These are phyloP conservation scores for Trametes pubescens DNA, from an alignment of 1,284 basidiomycete species.

Conservation along the genomic window DNA sequence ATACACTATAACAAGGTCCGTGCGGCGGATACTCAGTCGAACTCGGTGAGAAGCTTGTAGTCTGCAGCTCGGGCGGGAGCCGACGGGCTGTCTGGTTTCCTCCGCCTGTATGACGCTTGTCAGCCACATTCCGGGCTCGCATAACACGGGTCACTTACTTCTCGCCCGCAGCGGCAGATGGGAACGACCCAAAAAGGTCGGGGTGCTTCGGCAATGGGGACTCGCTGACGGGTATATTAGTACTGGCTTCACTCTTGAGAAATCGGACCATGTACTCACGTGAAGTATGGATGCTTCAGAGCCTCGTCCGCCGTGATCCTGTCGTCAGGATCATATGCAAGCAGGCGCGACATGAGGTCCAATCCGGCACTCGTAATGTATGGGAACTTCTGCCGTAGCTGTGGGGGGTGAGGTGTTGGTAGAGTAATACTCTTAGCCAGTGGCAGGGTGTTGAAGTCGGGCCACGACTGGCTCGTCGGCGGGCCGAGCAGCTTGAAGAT, in stretches of 20 bases:
- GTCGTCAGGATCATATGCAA: constrained; percentile 89
- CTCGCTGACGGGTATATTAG: constrained; percentile 63
- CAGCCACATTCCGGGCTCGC: constrained; percentile 2
- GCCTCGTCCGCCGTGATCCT: constrained; percentile 91
- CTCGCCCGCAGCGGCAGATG: constrained; percentile 96
- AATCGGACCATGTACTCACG: constrained; percentile 54
- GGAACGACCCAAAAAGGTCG: constrained; percentile 97
- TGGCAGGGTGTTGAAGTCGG: constrained; percentile 81
- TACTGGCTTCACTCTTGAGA: not conserved
- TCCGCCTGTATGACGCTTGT: constrained; percentile 55
- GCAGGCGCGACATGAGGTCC: constrained; percentile 83
- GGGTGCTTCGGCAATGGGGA: constrained; percentile 96
- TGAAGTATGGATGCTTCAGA: constrained; percentile 91
- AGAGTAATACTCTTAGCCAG: constrained; percentile 83
- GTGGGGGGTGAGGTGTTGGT: constrained; percentile 77
- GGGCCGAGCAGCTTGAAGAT: constrained; percentile 94
- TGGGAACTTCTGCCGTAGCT: constrained; percentile 81
- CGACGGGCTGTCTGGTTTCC: constrained; percentile 79
- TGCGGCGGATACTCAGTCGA: constrained; percentile 38
- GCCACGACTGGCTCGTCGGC: constrained; percentile 89
- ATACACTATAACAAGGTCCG: not conserved
- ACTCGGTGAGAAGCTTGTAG: constrained; percentile 61
- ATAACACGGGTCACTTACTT: constrained; percentile 62
- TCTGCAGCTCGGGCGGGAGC: constrained; percentile 74
- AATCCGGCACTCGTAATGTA: constrained; percentile 86